A percentile compares a stretch with the other conserved stretches of the same genome.
These are phyloP conservation scores for Fusarium sp. DNA, from an alignment of 2,329 filamentous ascomycete species.

Conservation along the genomic window DNA sequence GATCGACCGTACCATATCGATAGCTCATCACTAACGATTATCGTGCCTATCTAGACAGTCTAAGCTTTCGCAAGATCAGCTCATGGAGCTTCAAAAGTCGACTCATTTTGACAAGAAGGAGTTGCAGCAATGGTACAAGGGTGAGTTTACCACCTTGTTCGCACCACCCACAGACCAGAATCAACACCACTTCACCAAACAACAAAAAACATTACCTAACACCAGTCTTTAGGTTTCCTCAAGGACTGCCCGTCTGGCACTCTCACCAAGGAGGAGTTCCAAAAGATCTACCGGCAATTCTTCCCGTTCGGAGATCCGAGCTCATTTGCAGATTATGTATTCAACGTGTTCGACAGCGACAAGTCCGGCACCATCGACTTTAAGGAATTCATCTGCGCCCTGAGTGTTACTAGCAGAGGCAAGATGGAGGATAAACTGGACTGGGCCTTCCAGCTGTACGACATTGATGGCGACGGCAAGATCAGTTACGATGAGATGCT, in stretches of 20 bases:
- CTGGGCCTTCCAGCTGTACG: constrained; percentile 99
- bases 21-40: constrained; percentile 37
- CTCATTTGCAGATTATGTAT: constrained; percentile 98
- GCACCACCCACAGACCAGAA: neutral
- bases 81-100: constrained; percentile 92
- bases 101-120: constrained; percentile 99
- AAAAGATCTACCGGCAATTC: constrained; percentile 99
- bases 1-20: constrained; percentile 18
- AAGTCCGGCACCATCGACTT: constrained; percentile 98
- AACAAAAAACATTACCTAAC: constrained; percentile 27
- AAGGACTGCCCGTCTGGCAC: constrained; percentile 98
- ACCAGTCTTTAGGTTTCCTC: constrained; percentile 77
- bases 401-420: constrained; percentile 95
- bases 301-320: constrained; percentile 98
- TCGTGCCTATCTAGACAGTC: constrained; percentile 76
- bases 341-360: constrained; percentile 98
- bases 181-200: neutral
- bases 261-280: constrained; percentile 98
- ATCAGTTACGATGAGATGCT: constrained; percentile 99
- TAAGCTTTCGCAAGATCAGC: constrained; percentile 96
- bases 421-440: constrained; percentile 99
- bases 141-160: constrained; percentile 61
- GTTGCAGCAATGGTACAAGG: constrained; percentile 99
- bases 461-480: constrained; percentile 98
- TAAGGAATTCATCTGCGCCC: constrained; percentile 98